Percentiles rank a stretch among this genome's conserved stretches.
These are phyloP conservation scores for Talaromyces wortmannii DNA, from an alignment of 495 filamentous ascomycete genomes.

Conservation along the genomic window DNA sequence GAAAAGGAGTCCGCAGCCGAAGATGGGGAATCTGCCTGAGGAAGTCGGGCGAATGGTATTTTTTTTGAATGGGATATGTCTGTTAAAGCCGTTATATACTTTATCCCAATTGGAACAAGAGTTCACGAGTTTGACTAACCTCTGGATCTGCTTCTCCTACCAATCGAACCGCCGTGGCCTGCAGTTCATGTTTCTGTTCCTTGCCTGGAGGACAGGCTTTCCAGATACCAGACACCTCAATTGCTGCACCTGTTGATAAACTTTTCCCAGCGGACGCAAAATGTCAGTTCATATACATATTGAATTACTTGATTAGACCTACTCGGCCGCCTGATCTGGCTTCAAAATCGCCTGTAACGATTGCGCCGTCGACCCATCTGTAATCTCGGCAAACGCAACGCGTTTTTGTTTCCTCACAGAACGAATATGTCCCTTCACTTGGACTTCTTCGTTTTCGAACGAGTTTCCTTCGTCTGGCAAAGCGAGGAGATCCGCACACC, in stretches of 20 bases:
- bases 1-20: slow-evolving; percentile 73
- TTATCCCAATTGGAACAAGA: background rate
- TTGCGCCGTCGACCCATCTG: slow-evolving; percentile 77
- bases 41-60: slow-evolving; percentile 85
- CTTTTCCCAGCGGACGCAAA: slow-evolving; percentile 30
- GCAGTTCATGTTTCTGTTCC: slow-evolving; percentile 73
- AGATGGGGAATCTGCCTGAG: slow-evolving; percentile 87
- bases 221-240: slow-evolving; percentile 76
- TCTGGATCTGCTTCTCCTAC: slow-evolving; percentile 72
- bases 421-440: slow-evolving; percentile 72
- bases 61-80: slow-evolving; percentile 89
- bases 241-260: slow-evolving; percentile 70
- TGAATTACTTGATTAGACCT: slow-evolving; percentile 24
- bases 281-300: slow-evolving; percentile 1
- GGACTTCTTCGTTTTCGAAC: slow-evolving; percentile 39
- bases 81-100: slow-evolving; percentile 21
- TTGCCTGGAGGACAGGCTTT: slow-evolving; percentile 60
- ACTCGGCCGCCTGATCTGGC: slow-evolving; percentile 71
- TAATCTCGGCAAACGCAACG: slow-evolving; percentile 73
- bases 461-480: slow-evolving; percentile 16
- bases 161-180: slow-evolving; percentile 58
- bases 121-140: slow-evolving; percentile 38
- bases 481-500: slow-evolving; percentile 35
- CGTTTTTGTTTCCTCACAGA: slow-evolving; percentile 83
- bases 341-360: slow-evolving; percentile 78